phyloP scores from a whole-genome alignment of 345 rosid species.

The Physaria fendleri region DNA sequence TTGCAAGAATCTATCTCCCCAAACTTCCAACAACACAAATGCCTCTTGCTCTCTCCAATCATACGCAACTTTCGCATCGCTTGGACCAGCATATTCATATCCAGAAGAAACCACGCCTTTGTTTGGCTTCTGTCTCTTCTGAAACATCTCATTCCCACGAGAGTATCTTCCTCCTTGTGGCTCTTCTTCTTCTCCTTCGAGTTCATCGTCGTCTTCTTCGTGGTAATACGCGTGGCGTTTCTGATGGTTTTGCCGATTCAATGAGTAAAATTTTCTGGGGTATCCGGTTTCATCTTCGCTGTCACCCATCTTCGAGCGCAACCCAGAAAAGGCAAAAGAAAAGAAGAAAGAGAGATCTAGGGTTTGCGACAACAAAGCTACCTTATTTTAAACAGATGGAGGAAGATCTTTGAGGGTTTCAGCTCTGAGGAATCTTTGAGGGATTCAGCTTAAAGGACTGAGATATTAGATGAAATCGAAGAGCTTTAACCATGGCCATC shows the following conservation, averaged over 20 bases:
- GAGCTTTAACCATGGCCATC: slow-evolving; percentile 4
- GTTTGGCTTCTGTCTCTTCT: slow-evolving; percentile 67
- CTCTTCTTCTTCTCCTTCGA: slow-evolving; percentile 37
- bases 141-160: slow-evolving; percentile 50
- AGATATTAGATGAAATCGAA: neutral
- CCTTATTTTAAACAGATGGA: neutral
- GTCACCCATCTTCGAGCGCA: slow-evolving; percentile 55
- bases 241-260: slow-evolving; percentile 53
- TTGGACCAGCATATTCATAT: slow-evolving; percentile 68
- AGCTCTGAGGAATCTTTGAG: neutral
- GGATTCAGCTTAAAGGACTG: neutral
- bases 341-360: slow-evolving; percentile 6
- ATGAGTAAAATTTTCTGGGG: slow-evolving; percentile 46
- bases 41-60: slow-evolving; percentile 95
- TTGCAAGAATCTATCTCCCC: slow-evolving; percentile 88
- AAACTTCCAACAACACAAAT: slow-evolving; percentile 70
- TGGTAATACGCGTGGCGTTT: slow-evolving; percentile 31
- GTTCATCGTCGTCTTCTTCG: slow-evolving; percentile 25
- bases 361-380: slow-evolving; percentile 20
- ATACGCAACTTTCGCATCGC: slow-evolving; percentile 58
- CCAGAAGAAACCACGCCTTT: slow-evolving; percentile 56
- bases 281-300: slow-evolving; percentile 69
- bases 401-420: neutral
- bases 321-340: slow-evolving; percentile 6
- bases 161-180: slow-evolving; percentile 29